Evolutionary conservation across 495 filamentous ascomycete species (phyloP).

Genomic region (Hyphodiscus hymeniophilus): DNA sequence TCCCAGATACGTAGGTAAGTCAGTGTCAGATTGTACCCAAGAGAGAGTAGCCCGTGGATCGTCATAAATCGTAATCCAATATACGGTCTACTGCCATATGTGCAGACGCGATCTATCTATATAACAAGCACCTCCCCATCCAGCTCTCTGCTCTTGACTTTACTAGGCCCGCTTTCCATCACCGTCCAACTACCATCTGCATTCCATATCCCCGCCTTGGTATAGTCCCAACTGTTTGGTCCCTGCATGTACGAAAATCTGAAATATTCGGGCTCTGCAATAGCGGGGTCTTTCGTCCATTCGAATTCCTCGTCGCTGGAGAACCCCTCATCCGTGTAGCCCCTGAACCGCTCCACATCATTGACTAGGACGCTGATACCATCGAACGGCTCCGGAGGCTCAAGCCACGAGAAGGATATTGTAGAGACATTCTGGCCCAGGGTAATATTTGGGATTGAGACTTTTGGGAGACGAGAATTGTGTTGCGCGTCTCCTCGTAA

Average conservation of each 20-base stretch:
- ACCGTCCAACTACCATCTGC: slow-evolving; percentile 59
- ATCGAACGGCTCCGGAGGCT: slow-evolving; percentile 56
- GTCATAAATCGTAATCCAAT: no score
- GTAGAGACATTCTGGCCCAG: slow-evolving; percentile 32
- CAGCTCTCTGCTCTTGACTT: slow-evolving; percentile 12
- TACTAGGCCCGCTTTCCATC: slow-evolving; percentile 30
- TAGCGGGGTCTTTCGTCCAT: slow-evolving; percentile 37
- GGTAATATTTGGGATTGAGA: slow-evolving; percentile 41
- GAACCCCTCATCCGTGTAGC: slow-evolving; percentile 45
- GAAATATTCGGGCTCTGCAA: slow-evolving; percentile 61
- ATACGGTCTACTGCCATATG: no score
- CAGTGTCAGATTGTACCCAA: no score
- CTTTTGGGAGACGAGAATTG: slow-evolving; percentile 57
- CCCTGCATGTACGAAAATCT: slow-evolving; percentile 76
- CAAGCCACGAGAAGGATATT: slow-evolving; percentile 44
- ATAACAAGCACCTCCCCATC: slow-evolving; percentile 6
- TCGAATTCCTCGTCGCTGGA: slow-evolving; percentile 30
- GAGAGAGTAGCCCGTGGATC: no score
- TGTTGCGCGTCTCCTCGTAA: slow-evolving; percentile 64
- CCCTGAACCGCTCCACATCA: slow-evolving; percentile 79
- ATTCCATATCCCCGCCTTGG: slow-evolving; percentile 72
- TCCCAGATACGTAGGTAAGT: no score
- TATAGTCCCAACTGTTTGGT: slow-evolving; percentile 62
- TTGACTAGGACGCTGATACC: slow-evolving; percentile 88
- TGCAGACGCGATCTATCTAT: no score